Conservation (phyloP, 495 filamentous ascomycete genomes). For the Penicillium paxilli region DNA sequence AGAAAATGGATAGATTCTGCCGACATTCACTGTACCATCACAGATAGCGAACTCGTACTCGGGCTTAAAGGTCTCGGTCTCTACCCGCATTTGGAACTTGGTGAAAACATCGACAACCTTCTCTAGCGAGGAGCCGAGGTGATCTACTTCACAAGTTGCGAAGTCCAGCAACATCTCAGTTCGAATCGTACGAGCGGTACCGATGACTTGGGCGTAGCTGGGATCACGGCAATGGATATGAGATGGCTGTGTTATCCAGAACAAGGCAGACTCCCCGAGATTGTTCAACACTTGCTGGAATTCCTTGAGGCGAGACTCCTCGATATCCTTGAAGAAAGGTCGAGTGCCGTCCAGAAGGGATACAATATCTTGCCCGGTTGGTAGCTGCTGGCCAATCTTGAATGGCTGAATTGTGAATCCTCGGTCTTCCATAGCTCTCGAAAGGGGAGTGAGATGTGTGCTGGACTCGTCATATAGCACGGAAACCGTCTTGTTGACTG, state of each 20-base stretch:
- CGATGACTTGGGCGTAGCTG: constrained; percentile 30
- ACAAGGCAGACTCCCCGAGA: background rate
- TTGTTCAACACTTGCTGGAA: constrained; percentile 18
- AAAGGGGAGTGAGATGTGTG: too few species aligned
- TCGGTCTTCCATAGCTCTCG: too few species aligned
- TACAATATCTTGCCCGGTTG: too few species aligned
- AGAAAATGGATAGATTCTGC: constrained; percentile 20
- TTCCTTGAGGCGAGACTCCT: constrained; percentile 6
- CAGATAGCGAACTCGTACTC: background rate
- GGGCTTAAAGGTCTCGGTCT: constrained; percentile 4
- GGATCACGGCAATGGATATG: constrained; percentile 42
- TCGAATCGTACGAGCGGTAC: constrained; percentile 43
- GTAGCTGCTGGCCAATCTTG: too few species aligned
- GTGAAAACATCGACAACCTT: constrained; percentile 19
- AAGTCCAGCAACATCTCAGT: constrained; percentile 41
- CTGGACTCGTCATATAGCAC: too few species aligned
- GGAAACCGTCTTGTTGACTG: background rate
- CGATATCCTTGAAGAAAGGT: constrained; percentile 20
- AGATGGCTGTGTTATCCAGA: constrained; percentile 37
- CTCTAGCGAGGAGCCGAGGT: constrained; percentile 7
- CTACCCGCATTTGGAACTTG: constrained; percentile 32
- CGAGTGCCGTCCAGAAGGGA: too few species aligned
- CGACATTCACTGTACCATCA: constrained; percentile 18
- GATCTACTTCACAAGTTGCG: constrained; percentile 42
- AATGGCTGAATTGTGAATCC: too few species aligned